Evolutionary conservation across 2,329 filamentous ascomycete species (phyloP), one percentile per base, ranked within the genome.

Genomic region (Acrodontium crateriforme): DNA sequence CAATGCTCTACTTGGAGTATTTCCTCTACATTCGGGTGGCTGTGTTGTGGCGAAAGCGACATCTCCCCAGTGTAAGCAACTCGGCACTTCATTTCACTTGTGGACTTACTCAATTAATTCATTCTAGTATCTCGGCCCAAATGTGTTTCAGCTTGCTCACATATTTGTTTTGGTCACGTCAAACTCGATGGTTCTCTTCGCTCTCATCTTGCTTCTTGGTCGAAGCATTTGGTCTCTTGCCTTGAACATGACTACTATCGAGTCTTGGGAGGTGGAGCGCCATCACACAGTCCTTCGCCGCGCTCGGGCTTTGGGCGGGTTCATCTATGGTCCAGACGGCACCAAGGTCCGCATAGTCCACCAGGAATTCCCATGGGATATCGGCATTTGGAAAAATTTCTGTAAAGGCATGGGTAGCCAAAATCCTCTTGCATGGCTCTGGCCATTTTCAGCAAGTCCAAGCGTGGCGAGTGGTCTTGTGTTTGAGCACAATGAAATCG

Each of bases 321-420:
- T 61, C 41, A 54, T 63, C 24, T 53, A 69, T 18, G 67, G 62
- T 0, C 69, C 70, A 0, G 66, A 72, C 24, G 72, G 72, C 2
- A 50, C 53, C 2, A 58, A 59, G 31, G 37, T 74, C 2, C 55
- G 60, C 8, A 65, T 79, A 23, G 60, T 67, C 32, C 67, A 63
- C 29, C 69, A 85, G 42, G 78, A 87, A 51, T 89, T 83, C 42
- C 82, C 81, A 0, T 89, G 84, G 54, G 81, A 91, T 45, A 56
- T 87, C 24, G 79, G 78, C 27, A 60, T 89, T 42, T 83, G 71
- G 57, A 50, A 58, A 18, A 91, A 91, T 50, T 63, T 87, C 47
- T 64, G 67, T 10, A 74, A 81, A 46, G 77, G 74, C 10, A 85
- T 89, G 77, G 78, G 79, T 3, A 74, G 70, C 1, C 39, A 48